Conservation (phyloP, 257 asterid genomes). For the Solanum megistacrolobum region DNA sequence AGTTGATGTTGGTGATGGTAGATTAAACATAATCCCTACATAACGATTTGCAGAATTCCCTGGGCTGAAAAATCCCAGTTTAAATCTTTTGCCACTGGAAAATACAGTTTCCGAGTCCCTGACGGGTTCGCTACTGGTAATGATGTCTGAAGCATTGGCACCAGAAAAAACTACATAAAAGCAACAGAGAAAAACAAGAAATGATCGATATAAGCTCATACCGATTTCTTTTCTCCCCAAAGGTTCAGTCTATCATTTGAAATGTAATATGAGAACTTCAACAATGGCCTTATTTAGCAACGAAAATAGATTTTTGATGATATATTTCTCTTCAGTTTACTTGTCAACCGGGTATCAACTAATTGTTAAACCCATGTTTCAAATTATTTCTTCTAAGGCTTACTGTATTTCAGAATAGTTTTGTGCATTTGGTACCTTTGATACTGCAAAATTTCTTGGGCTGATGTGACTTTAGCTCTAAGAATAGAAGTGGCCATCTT, state of each 20-base stretch:
- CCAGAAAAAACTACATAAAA: background rate
- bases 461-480: background rate
- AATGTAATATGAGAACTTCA: background rate
- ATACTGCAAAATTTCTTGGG: background rate
- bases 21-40: slow-evolving; percentile 25
- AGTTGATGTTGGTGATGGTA: slow-evolving; percentile 7
- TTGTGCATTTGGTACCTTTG: background rate
- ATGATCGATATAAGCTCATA: background rate
- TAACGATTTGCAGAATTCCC: slow-evolving; percentile 6
- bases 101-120: slow-evolving; percentile 6
- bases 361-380: background rate
- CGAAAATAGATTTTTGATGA: background rate
- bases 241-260: background rate
- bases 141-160: background rate
- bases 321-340: background rate
- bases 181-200: background rate
- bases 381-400: no score
- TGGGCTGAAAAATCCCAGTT: slow-evolving; percentile 23
- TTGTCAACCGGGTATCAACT: background rate
- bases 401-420: background rate
- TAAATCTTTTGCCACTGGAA: slow-evolving; percentile 5
- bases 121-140: slow-evolving; percentile 2
- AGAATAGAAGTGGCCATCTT: background rate
- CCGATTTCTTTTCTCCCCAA: background rate
- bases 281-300: no score